These are phyloP conservation scores for Raphanus sativus DNA, from an alignment of 345 rosid genomes.

Conservation along the genomic window DNA sequence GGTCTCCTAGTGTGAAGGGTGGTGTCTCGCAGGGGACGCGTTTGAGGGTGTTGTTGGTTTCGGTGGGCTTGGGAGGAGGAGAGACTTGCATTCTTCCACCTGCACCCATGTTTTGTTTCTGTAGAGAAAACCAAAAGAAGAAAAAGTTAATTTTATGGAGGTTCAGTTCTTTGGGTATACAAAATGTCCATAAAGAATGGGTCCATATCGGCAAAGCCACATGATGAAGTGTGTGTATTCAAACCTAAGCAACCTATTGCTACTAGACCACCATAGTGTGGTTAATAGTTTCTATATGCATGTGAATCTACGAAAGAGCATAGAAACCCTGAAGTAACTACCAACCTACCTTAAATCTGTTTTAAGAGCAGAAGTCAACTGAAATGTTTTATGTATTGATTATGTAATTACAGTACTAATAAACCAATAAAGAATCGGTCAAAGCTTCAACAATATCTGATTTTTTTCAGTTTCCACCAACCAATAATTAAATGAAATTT, in stretches of 20 bases:
- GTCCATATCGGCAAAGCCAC: too few species aligned
- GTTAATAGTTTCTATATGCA: background rate
- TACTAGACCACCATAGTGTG: too few species aligned
- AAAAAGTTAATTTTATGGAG: conserved; percentile 1
- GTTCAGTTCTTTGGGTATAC: too few species aligned
- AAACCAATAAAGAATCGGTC: too few species aligned
- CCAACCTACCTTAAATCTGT: background rate
- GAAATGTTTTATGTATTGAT: too few species aligned
- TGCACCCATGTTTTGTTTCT: conserved; percentile 69
- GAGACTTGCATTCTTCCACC: conserved; percentile 70
- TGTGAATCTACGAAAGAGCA: background rate
- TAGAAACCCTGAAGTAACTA: background rate
- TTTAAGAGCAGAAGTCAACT: background rate
- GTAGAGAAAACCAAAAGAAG: background rate
- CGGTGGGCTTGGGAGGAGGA: conserved; percentile 43
- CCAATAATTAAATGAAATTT: too few species aligned
- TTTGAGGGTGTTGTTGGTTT: conserved; percentile 33
- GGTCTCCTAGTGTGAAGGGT: conserved; percentile 63
- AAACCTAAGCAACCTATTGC: too few species aligned
- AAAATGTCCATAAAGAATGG: too few species aligned
- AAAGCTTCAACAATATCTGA: too few species aligned
- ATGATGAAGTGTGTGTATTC: too few species aligned
- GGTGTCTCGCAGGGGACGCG: conserved; percentile 69
- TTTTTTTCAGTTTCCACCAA: too few species aligned
- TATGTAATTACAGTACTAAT: too few species aligned